Base-by-base conservation (phyloP, 257 asterid genomes). In the Nicotiana benthamiana region DNA sequence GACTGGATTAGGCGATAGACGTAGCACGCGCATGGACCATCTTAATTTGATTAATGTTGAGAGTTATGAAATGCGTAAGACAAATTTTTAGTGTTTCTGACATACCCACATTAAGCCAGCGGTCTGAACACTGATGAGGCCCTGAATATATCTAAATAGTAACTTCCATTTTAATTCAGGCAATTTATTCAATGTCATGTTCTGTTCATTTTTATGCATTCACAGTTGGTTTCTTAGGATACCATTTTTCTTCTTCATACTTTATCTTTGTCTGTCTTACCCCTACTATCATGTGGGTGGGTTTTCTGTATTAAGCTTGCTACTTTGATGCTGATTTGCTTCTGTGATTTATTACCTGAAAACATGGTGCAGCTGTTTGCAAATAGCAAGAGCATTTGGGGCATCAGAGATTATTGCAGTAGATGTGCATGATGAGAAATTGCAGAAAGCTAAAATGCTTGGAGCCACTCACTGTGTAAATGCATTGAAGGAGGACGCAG, bases 331-430 rank as follows among this genome's bases (percentile, higher is more conserved):
- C 27, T 32, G 70, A 36, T 51, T 53, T 46, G 61, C 74, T 27
- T 24, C 66, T 83, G 79, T 74, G 68, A 63, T 64, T 65, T 80
- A 80, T 91, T 57, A 89, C 86, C 83, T 67, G 28, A 82, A 82
- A 83, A 84, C 6, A n/a, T 22, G 43, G 54, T 84, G 83, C 94
- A 95, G 98, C 88, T 93, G 98, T 86, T 89, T 95, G 90, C 99
- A 95, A 93, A 92, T 95, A 84, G 98, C 99, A 74, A 89, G 90
- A 83, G 99, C 98, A 81, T 95, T 94, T 88, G 99, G 99, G 80
- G 99, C 99, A 30, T 92, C 98, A 81, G 96, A 90, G 87, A 92
- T 95, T 72, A 95, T 95, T 84, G 97, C 98, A 12, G 99, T 95
- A 75, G 99, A 93, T 91, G 91, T 95, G 74, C 96, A 90, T 80